Conservation (phyloP, 108 stramenopile genomes). For the Asterionellopsis glacialis region DNA sequence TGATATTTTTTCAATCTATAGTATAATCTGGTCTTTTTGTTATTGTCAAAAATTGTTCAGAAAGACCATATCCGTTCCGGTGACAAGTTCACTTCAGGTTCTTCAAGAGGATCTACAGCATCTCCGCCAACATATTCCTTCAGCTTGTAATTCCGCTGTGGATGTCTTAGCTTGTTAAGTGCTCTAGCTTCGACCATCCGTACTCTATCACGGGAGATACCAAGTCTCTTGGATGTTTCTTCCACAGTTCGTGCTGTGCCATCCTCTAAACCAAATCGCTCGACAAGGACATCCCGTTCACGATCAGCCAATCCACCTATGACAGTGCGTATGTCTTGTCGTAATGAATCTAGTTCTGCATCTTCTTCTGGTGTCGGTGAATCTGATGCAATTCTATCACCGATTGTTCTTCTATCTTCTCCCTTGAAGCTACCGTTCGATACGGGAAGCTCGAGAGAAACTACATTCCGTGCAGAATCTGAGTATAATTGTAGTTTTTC, state of each 20-base stretch:
- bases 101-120: not conserved
- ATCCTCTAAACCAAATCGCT: constrained; percentile 87
- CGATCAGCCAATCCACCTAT: constrained; percentile 39
- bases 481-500: constrained; percentile 61
- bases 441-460: constrained; percentile 57
- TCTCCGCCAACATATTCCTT: constrained; percentile 55
- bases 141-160: constrained; percentile 66
- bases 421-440: constrained; percentile 12
- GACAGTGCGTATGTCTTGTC: constrained; percentile 49
- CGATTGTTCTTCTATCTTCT: constrained; percentile 52
- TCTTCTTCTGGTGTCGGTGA: constrained; percentile 70
- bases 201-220: constrained; percentile 76
- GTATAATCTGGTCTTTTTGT: no score
- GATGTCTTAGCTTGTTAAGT: constrained; percentile 85
- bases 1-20: no score
- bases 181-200: constrained; percentile 83
- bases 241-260: constrained; percentile 58
- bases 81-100: not conserved
- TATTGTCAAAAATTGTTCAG: not conserved
- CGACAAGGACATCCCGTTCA: constrained; percentile 73
- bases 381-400: constrained; percentile 60
- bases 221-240: constrained; percentile 69
- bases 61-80: constrained; percentile 11
- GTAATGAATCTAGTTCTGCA: constrained; percentile 43
- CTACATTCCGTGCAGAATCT: constrained; percentile 43